Conservation (phyloP, 768 basidiomycete genomes). For the Lentinula boryana region DNA sequence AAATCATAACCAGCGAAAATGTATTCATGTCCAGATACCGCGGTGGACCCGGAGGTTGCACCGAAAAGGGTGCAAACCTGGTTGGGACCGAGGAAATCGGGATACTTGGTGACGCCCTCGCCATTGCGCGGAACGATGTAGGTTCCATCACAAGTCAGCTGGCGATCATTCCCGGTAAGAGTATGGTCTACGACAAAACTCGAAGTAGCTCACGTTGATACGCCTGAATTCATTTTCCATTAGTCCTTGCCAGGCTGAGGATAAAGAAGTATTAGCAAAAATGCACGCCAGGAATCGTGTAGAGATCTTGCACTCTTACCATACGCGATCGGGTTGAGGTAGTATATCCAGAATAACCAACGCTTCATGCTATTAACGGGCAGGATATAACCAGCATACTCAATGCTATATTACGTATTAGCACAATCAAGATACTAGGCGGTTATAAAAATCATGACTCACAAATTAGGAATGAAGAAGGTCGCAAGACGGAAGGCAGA, state of each 20-base stretch:
- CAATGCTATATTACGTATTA: conserved; percentile 27
- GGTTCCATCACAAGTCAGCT: conserved; percentile 62
- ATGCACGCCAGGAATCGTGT: neutral
- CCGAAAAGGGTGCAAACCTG: conserved; percentile 79
- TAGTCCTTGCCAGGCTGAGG: conserved; percentile 59
- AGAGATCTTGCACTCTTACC: conserved; percentile 27
- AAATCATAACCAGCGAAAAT: conserved; percentile 49
- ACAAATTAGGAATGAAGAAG: conserved; percentile 75
- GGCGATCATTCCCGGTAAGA: conserved; percentile 1
- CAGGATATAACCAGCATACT: conserved; percentile 68
- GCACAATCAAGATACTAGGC: neutral
- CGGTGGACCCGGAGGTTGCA: conserved; percentile 45
- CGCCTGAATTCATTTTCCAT: conserved; percentile 88
- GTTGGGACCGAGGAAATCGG: conserved; percentile 50
- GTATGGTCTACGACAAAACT: conserved; percentile 2
- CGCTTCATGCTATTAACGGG: conserved; percentile 66
- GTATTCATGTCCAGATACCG: conserved; percentile 58
- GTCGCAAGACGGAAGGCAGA: conserved; percentile 44
- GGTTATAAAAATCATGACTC: conserved; percentile 11
- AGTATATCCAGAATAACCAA: conserved; percentile 87
- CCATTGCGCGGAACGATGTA: conserved; percentile 64
- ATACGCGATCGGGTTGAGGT: conserved; percentile 75
- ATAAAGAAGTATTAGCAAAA: neutral
- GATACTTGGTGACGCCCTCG: conserved; percentile 50
- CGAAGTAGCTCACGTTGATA: conserved; percentile 41